phyloP scores from a whole-genome alignment of 306 rosid genomes.

The Malus asiatica region DNA sequence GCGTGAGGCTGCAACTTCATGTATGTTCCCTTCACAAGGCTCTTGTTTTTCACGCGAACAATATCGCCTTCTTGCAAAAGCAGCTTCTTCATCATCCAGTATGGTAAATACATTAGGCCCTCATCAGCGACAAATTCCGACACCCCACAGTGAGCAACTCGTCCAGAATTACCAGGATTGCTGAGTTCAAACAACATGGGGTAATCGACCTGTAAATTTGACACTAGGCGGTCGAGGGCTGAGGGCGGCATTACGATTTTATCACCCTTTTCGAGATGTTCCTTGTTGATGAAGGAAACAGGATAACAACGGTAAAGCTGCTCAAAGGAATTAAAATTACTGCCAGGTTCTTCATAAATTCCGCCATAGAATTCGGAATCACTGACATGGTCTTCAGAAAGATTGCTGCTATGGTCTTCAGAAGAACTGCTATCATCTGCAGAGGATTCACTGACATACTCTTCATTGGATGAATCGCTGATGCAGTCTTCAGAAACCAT shows the following conservation, averaged over 20 bases:
- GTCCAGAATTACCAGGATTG: neutral
- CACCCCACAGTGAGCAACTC: constrained; percentile 5
- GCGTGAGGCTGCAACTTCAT: constrained; percentile 11
- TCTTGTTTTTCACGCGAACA: neutral
- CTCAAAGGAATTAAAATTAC: neutral
- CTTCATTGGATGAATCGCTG: neutral
- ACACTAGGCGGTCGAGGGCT: neutral
- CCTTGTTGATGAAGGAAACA: neutral
- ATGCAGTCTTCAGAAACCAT: neutral
- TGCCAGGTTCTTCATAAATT: neutral
- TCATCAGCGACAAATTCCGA: constrained; percentile 13
- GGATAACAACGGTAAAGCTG: constrained; percentile 1
- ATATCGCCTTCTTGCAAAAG: neutral
- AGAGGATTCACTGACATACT: neutral
- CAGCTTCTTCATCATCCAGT: constrained; percentile 17
- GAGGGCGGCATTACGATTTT: constrained; percentile 15
- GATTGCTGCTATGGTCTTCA: neutral
- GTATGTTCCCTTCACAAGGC: neutral
- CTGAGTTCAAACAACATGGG: constrained; percentile 8
- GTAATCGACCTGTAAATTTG: neutral
- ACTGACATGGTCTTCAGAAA: neutral
- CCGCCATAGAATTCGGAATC: neutral
- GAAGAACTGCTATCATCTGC: neutral
- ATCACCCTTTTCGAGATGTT: neutral
- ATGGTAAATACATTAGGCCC: neutral